A percentile compares a stretch with the other conserved stretches of the same genome.
Evolutionary conservation across 768 basidiomycete species (phyloP).

Genomic region (Tylopilus sp.): DNA sequence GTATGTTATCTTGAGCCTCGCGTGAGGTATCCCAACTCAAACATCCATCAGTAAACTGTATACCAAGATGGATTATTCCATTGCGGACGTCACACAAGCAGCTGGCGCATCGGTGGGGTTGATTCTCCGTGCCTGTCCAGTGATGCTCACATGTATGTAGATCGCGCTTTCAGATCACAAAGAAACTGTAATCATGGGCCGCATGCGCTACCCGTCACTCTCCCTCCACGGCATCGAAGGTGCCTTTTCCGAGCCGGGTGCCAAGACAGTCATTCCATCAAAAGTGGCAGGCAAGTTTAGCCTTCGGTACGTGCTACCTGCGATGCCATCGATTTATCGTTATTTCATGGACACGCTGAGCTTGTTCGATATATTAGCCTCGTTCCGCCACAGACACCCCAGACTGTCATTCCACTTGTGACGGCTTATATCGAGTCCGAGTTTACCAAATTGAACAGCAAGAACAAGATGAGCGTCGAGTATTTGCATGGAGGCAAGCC

Average conservation of each 20-base stretch:
- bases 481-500: constrained; percentile 80
- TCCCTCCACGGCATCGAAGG: constrained; percentile 96
- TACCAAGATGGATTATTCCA: constrained; percentile 66
- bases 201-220: constrained; percentile 87
- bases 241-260: constrained; percentile 77
- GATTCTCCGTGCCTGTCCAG: neutral
- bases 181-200: constrained; percentile 79
- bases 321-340: neutral
- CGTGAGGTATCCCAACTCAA: neutral
- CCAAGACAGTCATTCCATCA: constrained; percentile 92
- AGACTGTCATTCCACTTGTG: constrained; percentile 68
- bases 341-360: neutral
- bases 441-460: constrained; percentile 81
- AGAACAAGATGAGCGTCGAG: constrained; percentile 77
- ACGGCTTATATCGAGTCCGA: constrained; percentile 65
- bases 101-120: constrained; percentile 56
- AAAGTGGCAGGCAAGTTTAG: constrained; percentile 90
- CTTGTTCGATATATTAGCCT: constrained; percentile 37
- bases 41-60: constrained; percentile 54
- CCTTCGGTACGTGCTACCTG: constrained; percentile 61
- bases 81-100: constrained; percentile 69
- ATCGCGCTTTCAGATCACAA: constrained; percentile 78
- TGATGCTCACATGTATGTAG: constrained; percentile 6
- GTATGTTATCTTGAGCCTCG: constrained; percentile 33
- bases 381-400: constrained; percentile 87